Percentiles rank a stretch among this genome's conserved stretches.
Evolutionary conservation across 305 asterid genomes (phyloP).

Genomic region (Fraxinus sp.): DNA sequence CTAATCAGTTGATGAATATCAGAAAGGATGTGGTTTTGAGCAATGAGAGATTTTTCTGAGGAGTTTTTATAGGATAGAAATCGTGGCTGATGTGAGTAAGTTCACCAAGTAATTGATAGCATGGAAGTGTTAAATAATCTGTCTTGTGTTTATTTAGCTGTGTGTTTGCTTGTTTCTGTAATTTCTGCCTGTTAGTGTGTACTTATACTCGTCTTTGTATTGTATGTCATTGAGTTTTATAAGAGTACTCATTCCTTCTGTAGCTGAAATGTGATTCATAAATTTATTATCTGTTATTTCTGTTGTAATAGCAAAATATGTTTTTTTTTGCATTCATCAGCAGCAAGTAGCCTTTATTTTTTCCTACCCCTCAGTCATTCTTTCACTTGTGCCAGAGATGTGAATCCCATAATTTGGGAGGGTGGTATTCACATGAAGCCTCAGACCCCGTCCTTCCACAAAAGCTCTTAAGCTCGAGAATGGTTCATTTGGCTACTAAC

Average conservation of each 20-base stretch:
- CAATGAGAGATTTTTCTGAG: neutral
- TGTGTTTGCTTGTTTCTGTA: neutral
- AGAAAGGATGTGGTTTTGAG: neutral
- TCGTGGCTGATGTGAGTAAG: neutral
- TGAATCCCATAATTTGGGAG: constrained; percentile 44
- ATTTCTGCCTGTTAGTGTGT: neutral
- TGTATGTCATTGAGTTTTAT: neutral
- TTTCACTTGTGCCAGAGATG: constrained; percentile 51
- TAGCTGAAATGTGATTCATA: neutral
- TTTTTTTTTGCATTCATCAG: neutral
- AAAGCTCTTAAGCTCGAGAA: constrained; percentile 35
- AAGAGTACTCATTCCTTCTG: neutral
- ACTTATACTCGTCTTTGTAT: neutral
- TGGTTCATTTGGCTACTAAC: constrained; percentile 31
- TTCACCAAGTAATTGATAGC: neutral
- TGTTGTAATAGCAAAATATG: neutral
- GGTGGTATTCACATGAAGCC: constrained; percentile 36
- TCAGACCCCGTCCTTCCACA: constrained; percentile 28
- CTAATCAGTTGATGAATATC: neutral
- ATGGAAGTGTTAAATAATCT: neutral
- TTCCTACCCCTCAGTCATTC: constrained; percentile 12
- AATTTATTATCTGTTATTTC: neutral
- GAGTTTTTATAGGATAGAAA: neutral
- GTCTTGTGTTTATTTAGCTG: neutral
- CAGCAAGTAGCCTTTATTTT: neutral